A percentile compares a stretch with the other conserved stretches of the same genome.
These are phyloP conservation scores for Rhododendron henanense DNA, from an alignment of 148 eudicot genomes.

Conservation along the genomic window DNA sequence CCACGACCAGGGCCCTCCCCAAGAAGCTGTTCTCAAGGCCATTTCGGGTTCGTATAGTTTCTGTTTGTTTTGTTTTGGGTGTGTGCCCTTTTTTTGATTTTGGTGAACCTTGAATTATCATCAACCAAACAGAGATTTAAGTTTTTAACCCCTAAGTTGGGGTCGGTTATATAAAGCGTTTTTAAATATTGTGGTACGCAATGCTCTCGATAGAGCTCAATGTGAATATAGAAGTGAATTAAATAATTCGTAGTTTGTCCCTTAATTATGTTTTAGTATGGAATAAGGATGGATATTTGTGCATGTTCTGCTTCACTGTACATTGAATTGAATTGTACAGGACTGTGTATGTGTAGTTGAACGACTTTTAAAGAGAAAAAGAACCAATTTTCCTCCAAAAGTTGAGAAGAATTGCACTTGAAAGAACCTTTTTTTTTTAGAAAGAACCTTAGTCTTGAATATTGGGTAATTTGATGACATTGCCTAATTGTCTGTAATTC, in stretches of 20 bases:
- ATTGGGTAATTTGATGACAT: background rate
- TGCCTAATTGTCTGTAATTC: background rate
- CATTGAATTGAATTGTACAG: background rate
- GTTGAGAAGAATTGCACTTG: background rate
- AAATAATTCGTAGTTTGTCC: background rate
- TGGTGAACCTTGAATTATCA: background rate
- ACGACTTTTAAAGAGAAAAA: background rate
- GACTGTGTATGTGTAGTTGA: background rate
- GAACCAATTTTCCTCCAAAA: background rate
- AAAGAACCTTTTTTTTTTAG: background rate
- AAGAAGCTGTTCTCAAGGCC: constrained; percentile 86
- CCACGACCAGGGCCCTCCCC: constrained; percentile 83
- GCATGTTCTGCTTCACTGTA: background rate
- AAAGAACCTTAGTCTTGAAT: background rate
- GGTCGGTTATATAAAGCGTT: too few species aligned
- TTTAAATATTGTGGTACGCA: background rate
- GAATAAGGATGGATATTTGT: background rate
- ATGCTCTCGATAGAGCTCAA: background rate
- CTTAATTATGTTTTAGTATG: background rate
- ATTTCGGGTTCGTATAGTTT: constrained; percentile 51
- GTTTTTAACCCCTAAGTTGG: too few species aligned
- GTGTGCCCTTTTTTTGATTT: background rate
- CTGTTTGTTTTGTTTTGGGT: too few species aligned
- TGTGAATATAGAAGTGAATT: too few species aligned
- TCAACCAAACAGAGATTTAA: too few species aligned